phyloP scores from a whole-genome alignment of 208 protist genomes.

The Crithidia sp. region DNA sequence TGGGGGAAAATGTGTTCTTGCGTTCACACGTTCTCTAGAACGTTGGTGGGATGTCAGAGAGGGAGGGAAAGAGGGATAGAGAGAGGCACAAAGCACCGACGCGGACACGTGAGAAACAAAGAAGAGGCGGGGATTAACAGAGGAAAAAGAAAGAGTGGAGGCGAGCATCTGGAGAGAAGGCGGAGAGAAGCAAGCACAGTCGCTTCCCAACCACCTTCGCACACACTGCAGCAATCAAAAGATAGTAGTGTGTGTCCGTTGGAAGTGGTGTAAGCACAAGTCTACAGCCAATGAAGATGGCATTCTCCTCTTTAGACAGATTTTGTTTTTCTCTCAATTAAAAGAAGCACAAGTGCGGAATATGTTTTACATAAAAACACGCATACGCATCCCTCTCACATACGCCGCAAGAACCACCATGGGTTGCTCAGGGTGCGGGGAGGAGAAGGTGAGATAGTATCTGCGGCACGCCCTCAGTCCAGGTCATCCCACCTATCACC shows the following conservation, averaged over 20 bases:
- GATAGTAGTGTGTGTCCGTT: too few species aligned
- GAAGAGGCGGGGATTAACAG: neutral
- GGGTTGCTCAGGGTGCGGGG: neutral
- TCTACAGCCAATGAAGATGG: too few species aligned
- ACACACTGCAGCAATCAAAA: too few species aligned
- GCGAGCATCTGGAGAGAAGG: slow-evolving; percentile 3
- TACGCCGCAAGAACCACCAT: neutral
- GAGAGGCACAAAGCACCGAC: neutral
- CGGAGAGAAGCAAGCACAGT: slow-evolving; percentile 3
- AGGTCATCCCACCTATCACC: slow-evolving; percentile 12
- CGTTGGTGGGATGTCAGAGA: neutral
- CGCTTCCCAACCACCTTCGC: too few species aligned
- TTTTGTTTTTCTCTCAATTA: too few species aligned
- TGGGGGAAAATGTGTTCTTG: too few species aligned
- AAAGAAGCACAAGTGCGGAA: neutral
- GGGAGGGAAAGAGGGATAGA: neutral
- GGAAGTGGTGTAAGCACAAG: too few species aligned
- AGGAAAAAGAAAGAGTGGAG: neutral
- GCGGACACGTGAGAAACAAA: neutral
- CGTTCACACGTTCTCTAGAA: too few species aligned
- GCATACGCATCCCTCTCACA: too few species aligned
- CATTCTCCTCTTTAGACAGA: too few species aligned
- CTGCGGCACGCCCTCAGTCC: neutral
- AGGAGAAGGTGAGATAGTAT: neutral
- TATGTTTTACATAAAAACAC: neutral